These are phyloP conservation scores for Circinella minor DNA, from an alignment of 371 early-diverging fungal species.

Conservation along the genomic window DNA sequence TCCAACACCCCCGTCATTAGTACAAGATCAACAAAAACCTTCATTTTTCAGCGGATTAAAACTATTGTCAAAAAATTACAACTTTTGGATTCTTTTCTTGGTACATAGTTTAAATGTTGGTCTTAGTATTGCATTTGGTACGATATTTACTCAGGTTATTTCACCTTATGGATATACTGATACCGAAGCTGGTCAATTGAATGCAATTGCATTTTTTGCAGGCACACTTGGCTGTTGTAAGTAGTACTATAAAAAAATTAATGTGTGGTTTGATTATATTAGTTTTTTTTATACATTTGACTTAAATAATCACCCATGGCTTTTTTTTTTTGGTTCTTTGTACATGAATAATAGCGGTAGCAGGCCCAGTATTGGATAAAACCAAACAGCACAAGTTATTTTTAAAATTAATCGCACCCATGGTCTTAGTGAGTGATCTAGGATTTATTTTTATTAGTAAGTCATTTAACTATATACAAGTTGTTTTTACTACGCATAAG, in stretches of 20 bases:
- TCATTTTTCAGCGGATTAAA: conserved; percentile 46
- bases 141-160: conserved; percentile 50
- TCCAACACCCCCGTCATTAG: conserved; percentile 48
- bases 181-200: conserved; percentile 47
- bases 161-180: conserved; percentile 62
- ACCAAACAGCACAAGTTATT: conserved; percentile 57
- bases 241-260: neutral
- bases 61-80: conserved; percentile 33
- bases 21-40: conserved; percentile 16
- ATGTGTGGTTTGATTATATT: no score
- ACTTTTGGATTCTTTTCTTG: conserved; percentile 50
- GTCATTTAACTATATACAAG: neutral
- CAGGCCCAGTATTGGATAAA: conserved; percentile 56
- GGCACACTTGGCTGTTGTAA: conserved; percentile 48
- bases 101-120: conserved; percentile 55
- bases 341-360: conserved; percentile 27
- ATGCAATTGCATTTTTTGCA: conserved; percentile 41
- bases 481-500: no score
- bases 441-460: conserved; percentile 51
- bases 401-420: conserved; percentile 48
- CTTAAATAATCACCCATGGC: no score
- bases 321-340: neutral
- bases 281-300: no score
- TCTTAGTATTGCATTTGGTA: conserved; percentile 53
- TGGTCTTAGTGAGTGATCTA: conserved; percentile 51